A percentile compares a stretch with the other conserved stretches of the same genome.
Conservation (phyloP, 2,329 filamentous ascomycete species). For the Scytalidium sp. region DNA sequence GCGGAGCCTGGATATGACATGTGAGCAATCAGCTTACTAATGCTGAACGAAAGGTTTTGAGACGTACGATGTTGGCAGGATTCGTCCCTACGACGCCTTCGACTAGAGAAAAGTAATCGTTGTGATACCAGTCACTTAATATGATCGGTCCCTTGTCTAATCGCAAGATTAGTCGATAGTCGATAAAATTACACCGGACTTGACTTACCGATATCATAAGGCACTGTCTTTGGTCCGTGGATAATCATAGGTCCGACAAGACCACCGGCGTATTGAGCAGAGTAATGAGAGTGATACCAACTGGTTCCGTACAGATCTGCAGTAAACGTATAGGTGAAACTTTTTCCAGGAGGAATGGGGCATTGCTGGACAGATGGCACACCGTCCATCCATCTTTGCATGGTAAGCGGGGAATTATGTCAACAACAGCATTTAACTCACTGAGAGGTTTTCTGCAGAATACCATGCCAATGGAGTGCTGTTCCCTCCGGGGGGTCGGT, state of each 20-base stretch:
- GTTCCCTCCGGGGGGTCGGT: conserved; percentile 30
- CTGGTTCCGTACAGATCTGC: conserved; percentile 9
- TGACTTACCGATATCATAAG: conserved; percentile 45
- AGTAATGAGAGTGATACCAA: conserved; percentile 11
- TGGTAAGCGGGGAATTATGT: neutral
- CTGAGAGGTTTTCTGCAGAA: conserved; percentile 34
- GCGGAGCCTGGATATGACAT: conserved; percentile 16
- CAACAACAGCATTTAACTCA: neutral
- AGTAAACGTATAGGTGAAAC: conserved; percentile 9
- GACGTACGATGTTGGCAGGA: neutral
- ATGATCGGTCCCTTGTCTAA: conserved; percentile 34
- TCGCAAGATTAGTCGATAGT: neutral
- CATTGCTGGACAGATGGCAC: conserved; percentile 32
- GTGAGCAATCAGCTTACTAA: neutral
- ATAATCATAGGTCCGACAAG: conserved; percentile 56
- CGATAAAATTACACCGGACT: neutral
- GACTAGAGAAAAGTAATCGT: conserved; percentile 41
- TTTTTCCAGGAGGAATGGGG: conserved; percentile 28
- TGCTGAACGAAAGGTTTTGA: conserved; percentile 2
- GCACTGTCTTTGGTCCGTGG: conserved; percentile 50
- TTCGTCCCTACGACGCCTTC: conserved; percentile 36
- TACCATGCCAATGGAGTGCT: conserved; percentile 41
- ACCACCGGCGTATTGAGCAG: conserved; percentile 33
- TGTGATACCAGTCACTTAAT: conserved; percentile 33
- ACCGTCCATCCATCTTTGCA: conserved; percentile 36